Evolutionary conservation across 768 basidiomycete species (phyloP).

Genomic region (Exidia glandulosa): DNA sequence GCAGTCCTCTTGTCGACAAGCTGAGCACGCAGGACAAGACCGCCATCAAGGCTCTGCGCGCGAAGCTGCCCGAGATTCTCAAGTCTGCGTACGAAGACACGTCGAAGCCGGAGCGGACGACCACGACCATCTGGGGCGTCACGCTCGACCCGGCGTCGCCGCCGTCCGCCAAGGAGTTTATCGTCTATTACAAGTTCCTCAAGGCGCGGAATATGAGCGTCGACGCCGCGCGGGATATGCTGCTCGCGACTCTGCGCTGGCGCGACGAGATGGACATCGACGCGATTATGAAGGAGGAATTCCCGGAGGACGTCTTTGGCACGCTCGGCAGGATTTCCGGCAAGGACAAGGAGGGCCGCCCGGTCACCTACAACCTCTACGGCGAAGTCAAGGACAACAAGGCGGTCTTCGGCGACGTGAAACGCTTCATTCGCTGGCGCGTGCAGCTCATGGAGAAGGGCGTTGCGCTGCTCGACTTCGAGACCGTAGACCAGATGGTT

Average conservation of each 20-base stretch:
- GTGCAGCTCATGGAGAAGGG: slow-evolving; percentile 66
- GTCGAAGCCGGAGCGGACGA: neutral
- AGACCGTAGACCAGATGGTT: slow-evolving; percentile 54
- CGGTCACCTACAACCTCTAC: slow-evolving; percentile 69
- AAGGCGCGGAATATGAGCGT: slow-evolving; percentile 38
- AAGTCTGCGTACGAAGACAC: neutral
- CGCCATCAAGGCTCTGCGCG: neutral
- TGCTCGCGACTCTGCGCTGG: slow-evolving; percentile 62
- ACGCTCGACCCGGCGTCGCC: slow-evolving; percentile 46
- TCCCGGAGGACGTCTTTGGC: slow-evolving; percentile 53
- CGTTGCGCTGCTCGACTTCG: slow-evolving; percentile 55
- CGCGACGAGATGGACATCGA: slow-evolving; percentile 54
- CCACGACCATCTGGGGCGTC: slow-evolving; percentile 52
- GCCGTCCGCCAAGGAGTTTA: slow-evolving; percentile 53
- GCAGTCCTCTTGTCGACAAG: neutral
- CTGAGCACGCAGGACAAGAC: neutral
- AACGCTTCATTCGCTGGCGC: slow-evolving; percentile 76
- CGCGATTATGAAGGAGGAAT: slow-evolving; percentile 45
- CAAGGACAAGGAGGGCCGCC: slow-evolving; percentile 57
- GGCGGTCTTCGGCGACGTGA: slow-evolving; percentile 64
- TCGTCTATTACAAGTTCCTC: slow-evolving; percentile 73
- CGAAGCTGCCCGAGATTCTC: neutral
- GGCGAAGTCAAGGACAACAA: slow-evolving; percentile 56
- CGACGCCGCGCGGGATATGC: slow-evolving; percentile 48
- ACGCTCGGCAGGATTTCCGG: slow-evolving; percentile 56